Evolutionary conservation across 73 alveolate species (phyloP).

Genomic region (Tetrahymena thermophila): DNA sequence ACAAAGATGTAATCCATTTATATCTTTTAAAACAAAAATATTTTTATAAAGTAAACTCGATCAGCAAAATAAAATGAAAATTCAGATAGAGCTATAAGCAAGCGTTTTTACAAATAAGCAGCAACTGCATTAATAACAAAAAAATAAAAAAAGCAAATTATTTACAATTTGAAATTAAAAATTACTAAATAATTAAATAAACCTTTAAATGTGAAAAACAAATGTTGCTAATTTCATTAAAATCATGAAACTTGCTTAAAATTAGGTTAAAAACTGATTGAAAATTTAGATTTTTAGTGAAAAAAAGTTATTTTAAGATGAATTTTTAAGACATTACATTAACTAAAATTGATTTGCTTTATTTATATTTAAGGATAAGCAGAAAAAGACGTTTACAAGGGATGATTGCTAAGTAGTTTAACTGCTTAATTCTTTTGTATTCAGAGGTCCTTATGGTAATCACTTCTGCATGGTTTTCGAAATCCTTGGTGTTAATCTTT

Average conservation of each 20-base stretch:
- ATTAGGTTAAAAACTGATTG: too few relatives aligned
- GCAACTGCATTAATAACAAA: background rate
- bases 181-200: too few relatives aligned
- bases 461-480: conserved; percentile 87
- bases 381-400: conserved; percentile 38
- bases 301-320: too few relatives aligned
- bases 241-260: too few relatives aligned
- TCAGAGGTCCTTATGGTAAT: conserved; percentile 86
- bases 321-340: too few relatives aligned
- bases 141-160: background rate
- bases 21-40: background rate
- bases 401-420: conserved; percentile 86
- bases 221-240: too few relatives aligned
- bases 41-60: background rate
- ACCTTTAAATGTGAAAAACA: background rate
- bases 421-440: conserved; percentile 78
- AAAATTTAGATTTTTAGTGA: too few relatives aligned
- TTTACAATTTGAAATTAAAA: background rate
- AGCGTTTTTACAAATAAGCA: background rate
- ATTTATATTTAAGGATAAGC: background rate
- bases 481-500: conserved; percentile 75
- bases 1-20: conserved; percentile 43
- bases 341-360: background rate
- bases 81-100: background rate
- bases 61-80: too few relatives aligned